Evolutionary conservation across 176 grass and related monocot species (phyloP).

Genomic region (Eragrostis nindensis): DNA sequence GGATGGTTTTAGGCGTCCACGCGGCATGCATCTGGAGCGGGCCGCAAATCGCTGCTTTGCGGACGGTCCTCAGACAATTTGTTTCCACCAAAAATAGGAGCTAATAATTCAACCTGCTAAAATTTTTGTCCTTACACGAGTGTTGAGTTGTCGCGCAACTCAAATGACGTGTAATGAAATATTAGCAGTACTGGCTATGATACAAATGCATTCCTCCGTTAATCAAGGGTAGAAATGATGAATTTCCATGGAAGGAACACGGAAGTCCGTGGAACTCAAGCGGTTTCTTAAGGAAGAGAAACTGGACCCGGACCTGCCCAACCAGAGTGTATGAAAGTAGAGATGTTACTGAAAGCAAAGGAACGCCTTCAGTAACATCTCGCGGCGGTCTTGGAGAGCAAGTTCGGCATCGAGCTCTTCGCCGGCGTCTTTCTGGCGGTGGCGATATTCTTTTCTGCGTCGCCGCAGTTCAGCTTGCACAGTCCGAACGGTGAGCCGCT

Average conservation of each 20-base stretch:
- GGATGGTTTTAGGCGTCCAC: not conserved
- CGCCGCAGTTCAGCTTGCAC: not conserved
- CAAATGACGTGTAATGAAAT: not conserved
- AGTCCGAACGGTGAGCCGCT: not conserved
- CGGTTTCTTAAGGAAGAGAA: not conserved
- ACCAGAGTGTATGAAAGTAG: not conserved
- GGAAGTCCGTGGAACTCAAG: not conserved
- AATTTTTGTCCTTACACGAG: not conserved
- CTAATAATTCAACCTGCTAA: not conserved
- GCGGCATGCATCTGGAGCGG: not conserved
- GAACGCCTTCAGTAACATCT: not conserved
- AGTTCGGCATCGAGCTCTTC: not conserved
- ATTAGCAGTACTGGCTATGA: not conserved
- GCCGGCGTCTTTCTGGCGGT: not conserved
- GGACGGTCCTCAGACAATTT: no score
- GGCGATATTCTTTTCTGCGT: not conserved
- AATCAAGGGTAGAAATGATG: not conserved
- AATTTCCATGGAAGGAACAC: constrained; percentile 1
- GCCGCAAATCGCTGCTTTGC: no score
- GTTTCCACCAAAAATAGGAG: not conserved
- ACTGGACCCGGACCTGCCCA: not conserved
- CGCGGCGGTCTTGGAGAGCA: constrained; percentile 4
- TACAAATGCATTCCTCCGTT: not conserved
- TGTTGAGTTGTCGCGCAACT: not conserved
- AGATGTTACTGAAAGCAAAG: no score